A percentile compares a stretch with the other conserved stretches of the same genome.
Conservation (phyloP, 495 filamentous ascomycete genomes). For the Sordaria brevicollis region DNA sequence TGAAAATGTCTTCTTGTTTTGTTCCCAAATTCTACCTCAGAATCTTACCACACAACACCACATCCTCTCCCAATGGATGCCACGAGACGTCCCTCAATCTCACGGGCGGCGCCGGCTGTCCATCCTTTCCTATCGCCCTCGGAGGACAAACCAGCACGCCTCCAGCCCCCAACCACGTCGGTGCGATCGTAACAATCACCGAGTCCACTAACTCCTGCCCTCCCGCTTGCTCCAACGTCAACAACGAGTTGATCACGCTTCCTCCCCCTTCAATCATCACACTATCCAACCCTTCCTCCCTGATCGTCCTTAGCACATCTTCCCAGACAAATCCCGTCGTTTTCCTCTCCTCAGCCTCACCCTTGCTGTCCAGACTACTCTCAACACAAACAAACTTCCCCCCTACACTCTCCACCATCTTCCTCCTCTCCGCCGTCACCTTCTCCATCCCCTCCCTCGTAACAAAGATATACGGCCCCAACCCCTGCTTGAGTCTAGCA, state of each 20-base stretch:
- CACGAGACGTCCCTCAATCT: conserved; percentile 60
- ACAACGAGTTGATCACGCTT: conserved; percentile 62
- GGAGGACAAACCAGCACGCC: conserved; percentile 63
- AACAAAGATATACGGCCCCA: conserved; percentile 60
- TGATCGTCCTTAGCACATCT: conserved; percentile 47
- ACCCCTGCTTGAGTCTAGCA: conserved; percentile 55
- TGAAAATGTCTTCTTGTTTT: neutral
- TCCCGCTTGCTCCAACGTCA: conserved; percentile 34
- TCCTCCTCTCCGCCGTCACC: conserved; percentile 12
- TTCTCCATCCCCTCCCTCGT: conserved; percentile 5
- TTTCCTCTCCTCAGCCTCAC: neutral
- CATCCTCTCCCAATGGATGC: conserved; percentile 65
- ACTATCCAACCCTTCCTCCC: conserved; percentile 53
- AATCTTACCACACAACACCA: conserved; percentile 63
- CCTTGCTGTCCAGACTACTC: no score
- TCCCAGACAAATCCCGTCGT: conserved; percentile 45
- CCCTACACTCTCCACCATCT: conserved; percentile 24
- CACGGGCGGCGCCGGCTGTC: conserved; percentile 42
- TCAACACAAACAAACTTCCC: conserved; percentile 26
- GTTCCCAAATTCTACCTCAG: neutral
- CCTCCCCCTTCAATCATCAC: conserved; percentile 88
- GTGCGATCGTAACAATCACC: conserved; percentile 76
- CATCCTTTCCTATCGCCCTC: conserved; percentile 37
- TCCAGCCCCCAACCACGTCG: conserved; percentile 69
- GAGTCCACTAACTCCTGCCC: conserved; percentile 56